Conservation (phyloP, 805 yeast species). For the Nakazawaea pomicola region DNA sequence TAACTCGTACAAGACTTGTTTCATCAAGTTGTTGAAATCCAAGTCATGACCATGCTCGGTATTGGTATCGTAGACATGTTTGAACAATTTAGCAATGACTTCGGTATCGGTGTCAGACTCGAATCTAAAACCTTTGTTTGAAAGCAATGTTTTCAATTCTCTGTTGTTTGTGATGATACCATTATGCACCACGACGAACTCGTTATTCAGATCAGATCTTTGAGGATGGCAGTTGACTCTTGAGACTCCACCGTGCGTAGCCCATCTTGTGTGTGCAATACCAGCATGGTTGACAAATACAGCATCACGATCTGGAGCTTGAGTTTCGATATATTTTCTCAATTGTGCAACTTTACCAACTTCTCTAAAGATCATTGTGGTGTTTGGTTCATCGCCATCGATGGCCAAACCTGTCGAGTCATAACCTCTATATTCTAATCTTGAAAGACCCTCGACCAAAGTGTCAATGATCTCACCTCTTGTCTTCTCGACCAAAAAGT, state of each 20-base stretch:
- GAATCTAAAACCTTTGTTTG: constrained; percentile 74
- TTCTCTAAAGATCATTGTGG: constrained; percentile 71
- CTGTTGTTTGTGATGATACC: constrained; percentile 97
- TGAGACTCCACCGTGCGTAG: constrained; percentile 95
- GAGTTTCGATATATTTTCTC: constrained; percentile 52
- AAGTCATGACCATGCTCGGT: constrained; percentile 66
- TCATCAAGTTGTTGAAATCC: constrained; percentile 89
- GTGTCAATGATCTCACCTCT: constrained; percentile 92
- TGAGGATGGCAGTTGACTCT: constrained; percentile 93
- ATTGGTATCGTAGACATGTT: constrained; percentile 81
- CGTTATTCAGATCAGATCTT: constrained; percentile 75
- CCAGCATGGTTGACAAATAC: constrained; percentile 85
- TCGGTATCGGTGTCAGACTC: constrained; percentile 97
- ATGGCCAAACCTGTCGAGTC: constrained; percentile 97
- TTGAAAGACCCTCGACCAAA: constrained; percentile 75
- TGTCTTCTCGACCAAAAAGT: constrained; percentile 85
- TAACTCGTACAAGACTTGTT: constrained; percentile 84
- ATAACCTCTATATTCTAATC: constrained; percentile 96
- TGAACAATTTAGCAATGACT: constrained; percentile 92
- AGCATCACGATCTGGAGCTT: constrained; percentile 51
- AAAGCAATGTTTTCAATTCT: constrained; percentile 79
- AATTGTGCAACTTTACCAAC: constrained; percentile 89
- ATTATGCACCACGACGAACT: constrained; percentile 91
- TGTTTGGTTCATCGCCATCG: constrained; percentile 77
- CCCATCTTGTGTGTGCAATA: constrained; percentile 99